phyloP scores from a whole-genome alignment of 208 protist genomes.

The Leishmania gerbilli region DNA sequence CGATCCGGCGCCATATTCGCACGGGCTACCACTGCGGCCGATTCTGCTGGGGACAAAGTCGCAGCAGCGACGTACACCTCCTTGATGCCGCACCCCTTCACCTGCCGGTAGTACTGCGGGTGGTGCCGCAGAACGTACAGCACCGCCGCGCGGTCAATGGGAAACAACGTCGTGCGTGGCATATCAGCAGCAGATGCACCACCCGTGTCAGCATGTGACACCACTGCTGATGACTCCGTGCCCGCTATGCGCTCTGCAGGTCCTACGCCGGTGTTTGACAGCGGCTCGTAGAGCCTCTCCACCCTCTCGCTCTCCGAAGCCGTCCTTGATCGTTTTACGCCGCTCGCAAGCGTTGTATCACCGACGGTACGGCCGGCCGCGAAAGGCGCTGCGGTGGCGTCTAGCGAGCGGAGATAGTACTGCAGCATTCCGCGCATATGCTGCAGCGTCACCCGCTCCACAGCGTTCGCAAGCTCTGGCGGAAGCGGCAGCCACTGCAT shows the following conservation, averaged over 20 bases:
- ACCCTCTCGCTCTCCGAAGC: background rate
- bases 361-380: background rate
- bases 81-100: conserved; percentile 63
- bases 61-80: conserved; percentile 46
- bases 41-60: background rate
- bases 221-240: background rate
- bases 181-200: background rate
- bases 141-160: conserved; percentile 44
- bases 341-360: background rate
- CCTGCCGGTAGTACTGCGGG: conserved; percentile 55
- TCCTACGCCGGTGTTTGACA: background rate
- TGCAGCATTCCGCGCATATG: conserved; percentile 58
- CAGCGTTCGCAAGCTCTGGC: conserved; percentile 25
- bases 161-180: conserved; percentile 47
- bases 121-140: conserved; percentile 71
- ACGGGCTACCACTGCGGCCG: background rate
- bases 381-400: background rate
- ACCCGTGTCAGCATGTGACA: background rate
- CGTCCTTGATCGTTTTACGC: background rate
- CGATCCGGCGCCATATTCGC: background rate
- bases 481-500: conserved; percentile 23
- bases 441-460: conserved; percentile 31
- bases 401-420: conserved; percentile 49
- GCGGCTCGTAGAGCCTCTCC: background rate
- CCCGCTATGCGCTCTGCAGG: background rate